Evolutionary conservation across 1,284 basidiomycete species (phyloP).

Genomic region (Leccinum pachyderme): DNA sequence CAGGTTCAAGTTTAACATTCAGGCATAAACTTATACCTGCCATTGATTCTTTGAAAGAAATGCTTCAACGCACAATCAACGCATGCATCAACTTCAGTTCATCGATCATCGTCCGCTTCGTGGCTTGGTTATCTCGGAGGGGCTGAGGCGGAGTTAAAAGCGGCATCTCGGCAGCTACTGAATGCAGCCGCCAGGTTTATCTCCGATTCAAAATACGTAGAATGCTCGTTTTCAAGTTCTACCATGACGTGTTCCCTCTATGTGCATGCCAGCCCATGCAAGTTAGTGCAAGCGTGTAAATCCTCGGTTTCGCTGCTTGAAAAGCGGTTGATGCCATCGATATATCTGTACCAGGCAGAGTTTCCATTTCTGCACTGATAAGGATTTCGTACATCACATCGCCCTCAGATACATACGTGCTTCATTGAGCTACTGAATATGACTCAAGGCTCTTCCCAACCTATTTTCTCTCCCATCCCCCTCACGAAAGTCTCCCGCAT

Average conservation of each 20-base stretch:
- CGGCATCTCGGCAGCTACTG: no score
- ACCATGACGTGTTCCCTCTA: not conserved
- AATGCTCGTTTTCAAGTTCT: not conserved
- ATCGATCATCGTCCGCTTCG: not conserved
- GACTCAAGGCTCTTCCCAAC: not conserved
- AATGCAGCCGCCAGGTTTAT: not conserved
- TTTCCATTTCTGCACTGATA: not conserved
- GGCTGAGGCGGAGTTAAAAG: not conserved
- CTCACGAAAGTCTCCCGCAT: conserved; percentile 30
- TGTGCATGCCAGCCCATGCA: not conserved
- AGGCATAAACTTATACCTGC: not conserved
- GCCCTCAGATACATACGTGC: not conserved
- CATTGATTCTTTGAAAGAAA: not conserved
- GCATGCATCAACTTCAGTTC: not conserved
- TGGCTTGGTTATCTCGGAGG: no score
- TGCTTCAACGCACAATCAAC: not conserved
- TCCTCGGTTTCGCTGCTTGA: not conserved
- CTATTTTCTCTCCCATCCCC: not conserved
- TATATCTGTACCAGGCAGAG: not conserved
- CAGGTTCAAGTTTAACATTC: not conserved
- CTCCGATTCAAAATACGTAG: not conserved
- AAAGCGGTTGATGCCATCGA: not conserved
- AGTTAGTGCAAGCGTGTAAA: not conserved
- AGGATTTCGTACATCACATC: not conserved
- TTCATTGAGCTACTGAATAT: conserved; percentile 3